Percentiles rank a stretch among this genome's conserved stretches.
Evolutionary conservation across 2,329 filamentous ascomycete species (phyloP).

Genomic region (Xylaria sp.): DNA sequence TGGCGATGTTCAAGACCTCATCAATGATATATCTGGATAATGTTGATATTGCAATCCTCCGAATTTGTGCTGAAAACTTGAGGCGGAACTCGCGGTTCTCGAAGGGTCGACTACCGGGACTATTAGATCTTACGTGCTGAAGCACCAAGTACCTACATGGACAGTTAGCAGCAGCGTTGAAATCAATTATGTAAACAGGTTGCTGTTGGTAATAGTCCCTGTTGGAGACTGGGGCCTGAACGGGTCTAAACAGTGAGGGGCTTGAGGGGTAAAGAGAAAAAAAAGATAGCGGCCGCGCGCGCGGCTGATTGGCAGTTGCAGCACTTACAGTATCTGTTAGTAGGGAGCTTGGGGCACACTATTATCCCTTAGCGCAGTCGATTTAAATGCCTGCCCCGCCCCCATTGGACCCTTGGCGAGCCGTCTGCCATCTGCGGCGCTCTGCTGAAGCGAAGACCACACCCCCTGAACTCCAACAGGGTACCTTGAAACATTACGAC

Average conservation of each 20-base stretch:
- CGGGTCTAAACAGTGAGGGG: not conserved
- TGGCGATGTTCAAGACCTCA: not conserved
- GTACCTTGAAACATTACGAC: slow-evolving; percentile 29
- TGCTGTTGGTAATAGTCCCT: not conserved
- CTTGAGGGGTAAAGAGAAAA: not conserved
- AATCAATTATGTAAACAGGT: not conserved
- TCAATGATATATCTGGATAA: not conserved
- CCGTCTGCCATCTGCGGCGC: not conserved
- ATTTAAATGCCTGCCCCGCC: not conserved
- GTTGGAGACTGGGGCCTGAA: not conserved
- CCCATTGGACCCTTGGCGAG: slow-evolving; percentile 16
- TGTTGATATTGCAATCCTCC: too few relatives aligned
- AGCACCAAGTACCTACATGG: too few relatives aligned
- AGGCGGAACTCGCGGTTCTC: not conserved
- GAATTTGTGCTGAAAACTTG: too few relatives aligned
- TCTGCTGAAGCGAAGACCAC: slow-evolving; percentile 18
- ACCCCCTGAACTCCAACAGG: slow-evolving; percentile 15
- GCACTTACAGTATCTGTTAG: not conserved
- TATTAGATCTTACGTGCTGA: too few relatives aligned
- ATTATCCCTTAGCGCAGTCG: slow-evolving; percentile 9
- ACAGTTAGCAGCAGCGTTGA: not conserved
- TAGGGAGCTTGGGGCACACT: not conserved
- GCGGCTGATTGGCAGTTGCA: not conserved
- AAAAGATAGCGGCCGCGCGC: not conserved
- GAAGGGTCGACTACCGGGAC: not conserved